These are phyloP conservation scores for Mycosphaerella sp. DNA, from an alignment of 2,329 filamentous ascomycete species.

Conservation along the genomic window DNA sequence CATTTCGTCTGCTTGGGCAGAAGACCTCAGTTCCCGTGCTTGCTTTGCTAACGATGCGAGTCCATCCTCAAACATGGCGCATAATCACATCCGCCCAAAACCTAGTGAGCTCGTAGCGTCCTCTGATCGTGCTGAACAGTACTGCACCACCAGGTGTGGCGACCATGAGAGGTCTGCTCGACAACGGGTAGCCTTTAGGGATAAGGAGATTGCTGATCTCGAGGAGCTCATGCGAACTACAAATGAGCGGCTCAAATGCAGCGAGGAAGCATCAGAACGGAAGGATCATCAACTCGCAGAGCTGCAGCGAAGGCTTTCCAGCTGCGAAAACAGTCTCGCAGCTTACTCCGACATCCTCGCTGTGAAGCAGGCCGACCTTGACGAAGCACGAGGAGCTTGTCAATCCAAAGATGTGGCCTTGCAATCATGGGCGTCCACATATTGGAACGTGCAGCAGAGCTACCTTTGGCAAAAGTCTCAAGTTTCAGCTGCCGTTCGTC, in stretches of 20 bases:
- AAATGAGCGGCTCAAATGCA: conserved; percentile 15
- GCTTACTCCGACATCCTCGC: conserved; percentile 4
- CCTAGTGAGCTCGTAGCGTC: not conserved
- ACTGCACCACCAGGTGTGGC: not conserved
- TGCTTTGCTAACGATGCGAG: not conserved
- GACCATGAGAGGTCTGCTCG: not conserved
- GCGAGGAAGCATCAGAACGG: conserved; percentile 11
- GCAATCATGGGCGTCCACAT: conserved; percentile 6
- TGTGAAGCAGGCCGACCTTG: conserved; percentile 10
- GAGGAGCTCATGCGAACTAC: conserved; percentile 19
- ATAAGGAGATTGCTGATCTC: conserved; percentile 25
- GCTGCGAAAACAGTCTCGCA: conserved; percentile 10
- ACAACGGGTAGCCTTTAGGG: conserved; percentile 25
- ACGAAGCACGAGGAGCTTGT: conserved; percentile 4
- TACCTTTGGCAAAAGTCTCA: conserved; percentile 12
- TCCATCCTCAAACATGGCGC: not conserved
- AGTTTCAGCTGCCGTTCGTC: conserved; percentile 9
- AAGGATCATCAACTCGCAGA: conserved; percentile 13
- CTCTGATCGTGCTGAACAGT: not conserved
- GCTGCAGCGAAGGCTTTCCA: conserved; percentile 7
- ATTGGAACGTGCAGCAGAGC: conserved; percentile 10
- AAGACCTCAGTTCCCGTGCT: not conserved
- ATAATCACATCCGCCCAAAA: not conserved
- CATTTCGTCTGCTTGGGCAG: not conserved
- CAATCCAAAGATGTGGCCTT: conserved; percentile 11